Percentiles rank a stretch among this genome's conserved stretches.
These are phyloP conservation scores for Hemisphaericaspora xylanilytica DNA, from an alignment of 1,139 yeast species.

Conservation along the genomic window DNA sequence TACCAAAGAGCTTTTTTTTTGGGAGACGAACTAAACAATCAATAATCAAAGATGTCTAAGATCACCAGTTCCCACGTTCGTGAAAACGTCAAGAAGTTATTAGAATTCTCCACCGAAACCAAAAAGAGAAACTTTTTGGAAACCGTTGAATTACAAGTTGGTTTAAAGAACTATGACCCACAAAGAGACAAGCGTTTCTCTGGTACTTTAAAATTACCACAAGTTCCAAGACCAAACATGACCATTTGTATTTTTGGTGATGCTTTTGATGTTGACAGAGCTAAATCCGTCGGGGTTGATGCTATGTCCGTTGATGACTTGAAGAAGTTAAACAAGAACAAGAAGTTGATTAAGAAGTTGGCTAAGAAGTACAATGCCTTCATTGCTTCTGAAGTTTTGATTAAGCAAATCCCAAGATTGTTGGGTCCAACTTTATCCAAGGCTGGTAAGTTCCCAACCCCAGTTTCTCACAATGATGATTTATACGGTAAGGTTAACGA, in stretches of 20 bases:
- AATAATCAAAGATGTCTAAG: constrained; percentile 77
- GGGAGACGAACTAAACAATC: constrained; percentile 70
- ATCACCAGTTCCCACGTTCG: constrained; percentile 91
- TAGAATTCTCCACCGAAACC: constrained; percentile 89
- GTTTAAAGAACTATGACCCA: constrained; percentile 99
- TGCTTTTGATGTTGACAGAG: constrained; percentile 99
- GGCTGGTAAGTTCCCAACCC: constrained; percentile 99
- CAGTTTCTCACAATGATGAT: constrained; percentile 99
- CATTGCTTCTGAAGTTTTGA: constrained; percentile 98
- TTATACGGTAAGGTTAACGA: constrained; percentile 93
- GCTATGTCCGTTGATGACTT: constrained; percentile 99
- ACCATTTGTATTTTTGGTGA: constrained; percentile 99
- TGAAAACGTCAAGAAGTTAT: constrained; percentile 91
- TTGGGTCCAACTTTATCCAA: constrained; percentile 99
- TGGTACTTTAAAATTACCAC: constrained; percentile 98
- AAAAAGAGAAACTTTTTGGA: constrained; percentile 99
- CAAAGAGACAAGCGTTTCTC: constrained; percentile 99
- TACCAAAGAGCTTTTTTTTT: constrained; percentile 51
- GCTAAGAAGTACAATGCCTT: constrained; percentile 99
- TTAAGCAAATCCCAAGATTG: constrained; percentile 99
- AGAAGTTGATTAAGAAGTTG: constrained; percentile 98
- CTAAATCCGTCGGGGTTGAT: constrained; percentile 98
- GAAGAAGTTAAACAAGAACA: constrained; percentile 99
- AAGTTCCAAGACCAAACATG: constrained; percentile 99
- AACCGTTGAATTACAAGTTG: constrained; percentile 99